Evolutionary conservation across 1,284 basidiomycete species (phyloP).

Genomic region (Pseudozyma sp.): DNA sequence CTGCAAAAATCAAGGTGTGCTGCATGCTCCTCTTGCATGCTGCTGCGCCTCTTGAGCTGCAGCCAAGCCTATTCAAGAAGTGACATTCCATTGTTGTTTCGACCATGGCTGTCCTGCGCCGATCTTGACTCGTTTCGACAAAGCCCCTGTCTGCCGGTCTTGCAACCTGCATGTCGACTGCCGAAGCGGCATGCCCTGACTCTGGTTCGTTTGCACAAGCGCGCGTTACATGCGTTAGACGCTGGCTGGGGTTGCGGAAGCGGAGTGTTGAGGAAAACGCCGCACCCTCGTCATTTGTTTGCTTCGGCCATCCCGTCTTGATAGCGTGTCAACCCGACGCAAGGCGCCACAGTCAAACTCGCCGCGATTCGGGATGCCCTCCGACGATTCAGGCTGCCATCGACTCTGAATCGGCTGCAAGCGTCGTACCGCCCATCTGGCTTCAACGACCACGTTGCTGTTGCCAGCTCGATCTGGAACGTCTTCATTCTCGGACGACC

Average conservation of each 20-base stretch:
- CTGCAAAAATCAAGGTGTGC: constrained; percentile 3
- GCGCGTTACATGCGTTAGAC: background rate
- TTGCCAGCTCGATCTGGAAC: background rate
- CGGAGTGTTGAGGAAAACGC: background rate
- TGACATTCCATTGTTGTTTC: background rate
- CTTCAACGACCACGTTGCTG: background rate
- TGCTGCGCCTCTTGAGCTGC: too few relatives aligned
- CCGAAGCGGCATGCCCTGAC: background rate
- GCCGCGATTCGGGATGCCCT: too few relatives aligned
- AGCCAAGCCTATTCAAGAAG: background rate
- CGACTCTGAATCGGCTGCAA: background rate
- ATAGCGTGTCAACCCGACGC: too few relatives aligned
- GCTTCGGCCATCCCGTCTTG: constrained; percentile 5
- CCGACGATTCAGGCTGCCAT: too few relatives aligned
- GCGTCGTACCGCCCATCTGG: background rate
- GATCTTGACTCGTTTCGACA: background rate
- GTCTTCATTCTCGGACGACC: too few relatives aligned
- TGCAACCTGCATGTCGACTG: constrained; percentile 1
- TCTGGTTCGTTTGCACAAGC: background rate
- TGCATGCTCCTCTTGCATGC: background rate
- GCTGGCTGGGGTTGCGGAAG: background rate
- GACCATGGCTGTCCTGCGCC: too few relatives aligned
- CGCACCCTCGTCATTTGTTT: constrained; percentile 1
- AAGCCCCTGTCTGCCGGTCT: constrained; percentile 1
- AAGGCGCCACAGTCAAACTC: background rate